These are phyloP conservation scores for Rhododendron mucronatum DNA, from an alignment of 148 eudicot species.

Conservation along the genomic window DNA sequence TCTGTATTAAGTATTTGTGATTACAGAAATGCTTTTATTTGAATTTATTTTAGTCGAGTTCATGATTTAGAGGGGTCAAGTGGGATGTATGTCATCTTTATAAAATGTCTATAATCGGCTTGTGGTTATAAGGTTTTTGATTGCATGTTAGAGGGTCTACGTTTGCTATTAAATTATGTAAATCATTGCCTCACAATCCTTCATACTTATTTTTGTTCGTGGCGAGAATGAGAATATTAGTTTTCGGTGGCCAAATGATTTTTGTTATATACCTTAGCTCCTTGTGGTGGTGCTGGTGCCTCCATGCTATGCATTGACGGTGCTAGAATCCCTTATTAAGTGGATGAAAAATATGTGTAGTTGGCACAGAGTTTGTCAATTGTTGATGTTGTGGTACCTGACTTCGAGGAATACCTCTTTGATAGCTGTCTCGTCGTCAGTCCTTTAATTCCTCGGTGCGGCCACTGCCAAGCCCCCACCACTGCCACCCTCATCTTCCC, in stretches of 20 bases:
- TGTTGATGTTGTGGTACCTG: neutral
- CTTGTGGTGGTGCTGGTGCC: neutral
- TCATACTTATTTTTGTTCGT: neutral
- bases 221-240: neutral
- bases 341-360: neutral
- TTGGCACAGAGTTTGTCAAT: neutral
- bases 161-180: neutral
- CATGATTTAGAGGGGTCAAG: neutral
- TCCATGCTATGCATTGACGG: neutral
- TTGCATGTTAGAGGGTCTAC: neutral
- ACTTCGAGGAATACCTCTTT: neutral
- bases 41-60: neutral
- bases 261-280: neutral
- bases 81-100: neutral
- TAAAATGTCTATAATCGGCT: neutral
- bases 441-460: neutral
- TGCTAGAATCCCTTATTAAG: neutral
- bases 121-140: neutral
- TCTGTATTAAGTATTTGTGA: neutral
- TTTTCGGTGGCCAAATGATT: neutral
- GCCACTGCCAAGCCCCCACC: neutral
- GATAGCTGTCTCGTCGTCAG: neutral
- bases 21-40: neutral
- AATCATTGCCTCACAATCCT: neutral
- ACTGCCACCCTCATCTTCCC: neutral